Evolutionary conservation across 352 stramenopile species (phyloP), one percentile per base, ranked within the genome.

Genomic region (Phytophthora sp.): DNA sequence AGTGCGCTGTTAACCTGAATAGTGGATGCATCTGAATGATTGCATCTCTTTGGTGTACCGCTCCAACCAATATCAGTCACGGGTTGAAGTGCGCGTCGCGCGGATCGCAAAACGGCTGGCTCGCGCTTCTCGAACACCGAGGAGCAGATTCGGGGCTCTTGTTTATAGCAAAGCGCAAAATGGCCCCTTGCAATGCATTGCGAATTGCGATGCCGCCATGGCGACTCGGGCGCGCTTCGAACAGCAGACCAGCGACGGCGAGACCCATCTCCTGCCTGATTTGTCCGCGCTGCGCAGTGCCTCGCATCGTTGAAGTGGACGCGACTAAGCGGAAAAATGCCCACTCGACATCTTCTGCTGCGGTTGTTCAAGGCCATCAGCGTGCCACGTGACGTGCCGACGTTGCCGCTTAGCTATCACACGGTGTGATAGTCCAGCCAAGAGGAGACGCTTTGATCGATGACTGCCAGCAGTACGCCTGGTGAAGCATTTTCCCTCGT

Each of bases 91-190:
- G 45, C 38, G 67, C 70, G 57, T 21, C 12, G 2, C 62, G 82
- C n/a, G 55, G 78, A 93, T 68, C 85, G 85, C 60, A 79, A 88
- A n/a, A 56, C 73, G 91, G 46, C 70, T 77, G 12, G 85, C 87
- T 11, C 32, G 52, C 27, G 39, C 24, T 15, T 45, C 21, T 39
- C 52, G 38, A 52, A 34, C 52, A 60, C 38, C 52, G 24, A 32
- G 20, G 35, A 31, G 51, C 51, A 49, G 38, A 59, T 59, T 42
- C 51, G 41, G 5, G 21, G 8, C 27, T 20, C 37, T 50, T 59
- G 26, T 59, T 50, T 59, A 50, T 50, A 54, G 20, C 17, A n/a
- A n/a, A n/a, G n/a, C n/a, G n/a, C n/a, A n/a, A n/a, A n/a, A n/a
- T n/a, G n/a, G n/a, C n/a, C n/a, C n/a, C n/a, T n/a, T n/a, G n/a